These are phyloP conservation scores for Aspergillus spinulosporus DNA, from an alignment of 2,329 filamentous ascomycete species.

Conservation along the genomic window DNA sequence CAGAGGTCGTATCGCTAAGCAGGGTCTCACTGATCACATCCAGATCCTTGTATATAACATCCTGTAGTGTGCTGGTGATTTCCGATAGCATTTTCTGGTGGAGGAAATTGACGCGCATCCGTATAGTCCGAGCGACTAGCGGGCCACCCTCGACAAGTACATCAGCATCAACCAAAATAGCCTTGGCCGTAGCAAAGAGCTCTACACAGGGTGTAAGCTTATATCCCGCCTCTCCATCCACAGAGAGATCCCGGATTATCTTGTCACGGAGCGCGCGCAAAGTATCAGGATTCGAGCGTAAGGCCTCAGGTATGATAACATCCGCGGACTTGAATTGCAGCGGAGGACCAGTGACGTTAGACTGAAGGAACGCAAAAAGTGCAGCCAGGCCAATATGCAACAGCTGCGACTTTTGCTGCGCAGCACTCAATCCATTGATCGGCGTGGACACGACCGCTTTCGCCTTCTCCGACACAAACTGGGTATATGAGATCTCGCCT, in stretches of 20 bases:
- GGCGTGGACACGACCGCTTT: conserved; percentile 24
- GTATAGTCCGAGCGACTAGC: conserved; percentile 57
- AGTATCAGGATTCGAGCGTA: conserved; percentile 42
- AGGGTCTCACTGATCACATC: conserved; percentile 50
- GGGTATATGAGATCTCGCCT: conserved; percentile 40
- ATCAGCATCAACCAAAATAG: conserved; percentile 53
- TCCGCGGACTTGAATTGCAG: conserved; percentile 59
- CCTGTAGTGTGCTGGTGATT: conserved; percentile 60
- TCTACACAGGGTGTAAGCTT: conserved; percentile 80
- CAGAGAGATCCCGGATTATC: conserved; percentile 70
- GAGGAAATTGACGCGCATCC: conserved; percentile 71
- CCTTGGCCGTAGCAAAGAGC: conserved; percentile 74
- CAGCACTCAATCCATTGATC: conserved; percentile 24
- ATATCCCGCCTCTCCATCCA: conserved; percentile 87
- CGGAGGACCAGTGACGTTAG: conserved; percentile 83
- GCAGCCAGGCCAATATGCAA: conserved; percentile 65
- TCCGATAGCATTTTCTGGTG: conserved; percentile 69
- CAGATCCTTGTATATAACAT: conserved; percentile 61
- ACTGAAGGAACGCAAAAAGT: conserved; percentile 78
- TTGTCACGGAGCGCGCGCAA: conserved; percentile 52
- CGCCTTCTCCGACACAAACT: conserved; percentile 38
- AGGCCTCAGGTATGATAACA: conserved; percentile 48
- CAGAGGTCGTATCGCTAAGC: conserved; percentile 33
- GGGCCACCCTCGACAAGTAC: conserved; percentile 47
- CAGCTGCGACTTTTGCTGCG: conserved; percentile 40